Evolutionary conservation across 2,329 filamentous ascomycete species (phyloP), one percentile per base, ranked within the genome.

Genomic region (Colletotrichum orbiculare): DNA sequence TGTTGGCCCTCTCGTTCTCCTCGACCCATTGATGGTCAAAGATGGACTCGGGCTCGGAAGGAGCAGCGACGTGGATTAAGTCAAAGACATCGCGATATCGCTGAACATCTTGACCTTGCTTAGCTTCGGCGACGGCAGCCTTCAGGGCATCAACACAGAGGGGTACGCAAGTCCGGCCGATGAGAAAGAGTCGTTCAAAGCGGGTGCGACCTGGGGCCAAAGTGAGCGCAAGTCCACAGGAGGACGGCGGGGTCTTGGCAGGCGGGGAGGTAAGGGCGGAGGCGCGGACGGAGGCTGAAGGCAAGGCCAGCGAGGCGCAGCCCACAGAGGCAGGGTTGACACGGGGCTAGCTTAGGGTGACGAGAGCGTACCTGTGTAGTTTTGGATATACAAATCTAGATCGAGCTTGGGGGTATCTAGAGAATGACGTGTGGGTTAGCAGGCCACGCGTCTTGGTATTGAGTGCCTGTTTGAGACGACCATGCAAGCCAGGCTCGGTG

Each of bases 361-460:
- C 17, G 34, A 42, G n/a, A 6, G 69, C 81, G 49, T 79, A 94
- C 94, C 93, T 75, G 83, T 85, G 78, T 98, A 99, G 74, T 97
- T 97, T 69, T 90, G 85, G 54, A 97, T 91, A 77, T 97, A 98
- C 42, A 91, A 87, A 67, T 97, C 93, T 46, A 99, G 86, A 72
- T 98, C 96, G 71, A 98, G 90, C 74, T 95, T 97, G 9, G 95
- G 94, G 7, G 45, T 56, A 39, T 68, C 67, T 61, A 53, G 56
- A 47, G 49, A 46, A 66, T 58, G 54, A 54, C 53, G 54, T 41
- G 38, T 34, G 35, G 35, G 54, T 66, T 59, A 66, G 60, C 60
- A 60, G 56, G 56, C 56, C 56, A 64, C 62, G 62, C 57, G 65
- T 67, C 62, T 67, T 66, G 62, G 65, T 43, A 53, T n/a, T 37